Base-by-base conservation (phyloP, 2,329 filamentous ascomycete genomes). In the Colletotrichum sojae region DNA sequence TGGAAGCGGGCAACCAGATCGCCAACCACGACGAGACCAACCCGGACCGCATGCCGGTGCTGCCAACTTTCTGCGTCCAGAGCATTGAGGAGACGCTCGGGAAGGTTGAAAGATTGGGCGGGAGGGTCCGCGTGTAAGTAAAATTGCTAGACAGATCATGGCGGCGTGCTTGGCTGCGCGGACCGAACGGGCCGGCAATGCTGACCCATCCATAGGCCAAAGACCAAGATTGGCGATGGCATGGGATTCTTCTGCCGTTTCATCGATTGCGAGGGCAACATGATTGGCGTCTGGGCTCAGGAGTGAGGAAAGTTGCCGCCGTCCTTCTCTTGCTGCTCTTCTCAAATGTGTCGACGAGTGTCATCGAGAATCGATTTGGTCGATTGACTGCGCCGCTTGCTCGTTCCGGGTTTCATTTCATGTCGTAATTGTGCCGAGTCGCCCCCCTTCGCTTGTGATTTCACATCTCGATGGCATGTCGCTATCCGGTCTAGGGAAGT, bases 231-330 rank as follows among this genome's bases (percentile, higher is more conserved):
- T 64, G 76, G 75, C 22, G 74, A 73, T 13, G 73, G 71, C 13
- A 79, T 78, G 78, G 80, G 79, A 1, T 75, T 72, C 66, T 79
- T 78, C 68, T 79, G 78, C 43, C 76, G 79, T 3, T 76, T 82
- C 48, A 71, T 81, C 54, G 79, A 82, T 68, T 75, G 75, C 10
- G 80, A 83, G 72, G 79, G 78, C n/a, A 82, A 82, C 67, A 71
- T 79, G 73, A 73, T 79, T 49, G 77, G 79, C 27, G 69, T 79
- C 39, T 80, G 76, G 78, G 76, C 78, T 58, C 73, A 75, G 67
- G 72, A 76, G 25, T 78, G 72, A 75, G 58, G 16, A 16, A 9
- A 5, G 20, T 6, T 27, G 55, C 10, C 25, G 13, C 40, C 13
- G n/a, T 13, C 8, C 31, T 36, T 36, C 31, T 36, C 31, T 36